phyloP scores from a whole-genome alignment of 345 rosid genomes.

The Pelargonium nanum region DNA sequence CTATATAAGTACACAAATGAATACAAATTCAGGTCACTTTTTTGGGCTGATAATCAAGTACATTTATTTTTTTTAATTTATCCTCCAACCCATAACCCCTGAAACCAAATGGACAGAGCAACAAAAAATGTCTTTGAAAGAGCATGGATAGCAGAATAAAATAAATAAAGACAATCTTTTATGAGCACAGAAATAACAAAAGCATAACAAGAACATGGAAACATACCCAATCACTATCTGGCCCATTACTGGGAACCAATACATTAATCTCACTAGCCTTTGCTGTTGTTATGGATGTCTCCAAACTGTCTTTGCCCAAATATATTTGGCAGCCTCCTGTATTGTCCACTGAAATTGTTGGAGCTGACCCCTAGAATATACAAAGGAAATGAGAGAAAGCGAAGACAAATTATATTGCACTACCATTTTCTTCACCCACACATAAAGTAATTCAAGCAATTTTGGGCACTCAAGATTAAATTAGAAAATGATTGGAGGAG shows the following conservation, averaged over 20 bases:
- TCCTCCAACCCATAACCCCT: too few species aligned
- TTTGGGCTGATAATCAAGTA: not conserved
- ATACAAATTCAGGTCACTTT: not conserved
- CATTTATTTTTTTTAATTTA: too few species aligned
- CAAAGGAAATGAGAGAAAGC: constrained; percentile 10
- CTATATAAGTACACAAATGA: too few species aligned
- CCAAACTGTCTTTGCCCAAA: constrained; percentile 65
- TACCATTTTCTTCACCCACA: not conserved
- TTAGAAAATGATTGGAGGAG: not conserved
- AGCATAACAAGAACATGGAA: constrained; percentile 3
- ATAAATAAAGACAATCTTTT: not conserved
- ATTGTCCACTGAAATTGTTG: constrained; percentile 89
- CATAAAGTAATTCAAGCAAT: not conserved
- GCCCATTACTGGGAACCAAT: constrained; percentile 60
- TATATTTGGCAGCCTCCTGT: constrained; percentile 80
- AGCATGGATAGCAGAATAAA: not conserved
- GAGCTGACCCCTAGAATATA: constrained; percentile 73
- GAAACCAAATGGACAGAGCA: not conserved
- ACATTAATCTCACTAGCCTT: constrained; percentile 90
- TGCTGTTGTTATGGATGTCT: constrained; percentile 79
- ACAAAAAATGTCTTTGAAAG: not conserved
- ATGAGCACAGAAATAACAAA: not conserved
- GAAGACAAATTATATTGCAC: not conserved
- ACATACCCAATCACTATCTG: constrained; percentile 78
- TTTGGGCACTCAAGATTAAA: not conserved